Evolutionary conservation across 2,329 filamentous ascomycete species (phyloP).

Genomic region (Calonectria montana): DNA sequence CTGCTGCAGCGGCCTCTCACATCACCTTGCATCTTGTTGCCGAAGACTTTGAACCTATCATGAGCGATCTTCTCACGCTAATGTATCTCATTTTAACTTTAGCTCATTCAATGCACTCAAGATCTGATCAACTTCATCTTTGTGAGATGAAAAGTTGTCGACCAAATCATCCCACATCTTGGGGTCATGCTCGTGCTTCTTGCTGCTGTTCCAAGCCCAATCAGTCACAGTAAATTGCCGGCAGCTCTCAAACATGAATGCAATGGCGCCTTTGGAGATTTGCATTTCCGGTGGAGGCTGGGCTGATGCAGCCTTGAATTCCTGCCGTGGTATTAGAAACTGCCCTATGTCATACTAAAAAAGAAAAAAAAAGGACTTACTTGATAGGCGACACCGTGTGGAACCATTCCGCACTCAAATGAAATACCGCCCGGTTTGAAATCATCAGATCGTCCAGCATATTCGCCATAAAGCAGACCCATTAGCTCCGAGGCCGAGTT

Average conservation of each 20-base stretch:
- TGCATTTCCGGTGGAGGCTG: slow-evolving; percentile 32
- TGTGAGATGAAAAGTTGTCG: slow-evolving; percentile 37
- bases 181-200: slow-evolving; percentile 41
- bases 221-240: slow-evolving; percentile 38
- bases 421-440: slow-evolving; percentile 30
- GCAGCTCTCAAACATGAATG: slow-evolving; percentile 43
- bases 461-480: slow-evolving; percentile 58
- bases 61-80: background rate
- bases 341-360: fast-evolving
- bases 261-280: slow-evolving; percentile 37
- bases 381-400: slow-evolving; percentile 32
- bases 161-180: slow-evolving; percentile 42
- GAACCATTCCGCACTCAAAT: slow-evolving; percentile 31
- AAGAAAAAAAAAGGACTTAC: background rate
- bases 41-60: background rate
- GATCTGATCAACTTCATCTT: slow-evolving; percentile 34
- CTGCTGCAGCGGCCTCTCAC: background rate
- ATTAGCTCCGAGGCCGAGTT: slow-evolving; percentile 69
- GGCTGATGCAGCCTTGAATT: slow-evolving; percentile 38
- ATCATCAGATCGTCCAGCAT: slow-evolving; percentile 39
- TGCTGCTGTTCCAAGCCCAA: slow-evolving; percentile 39
- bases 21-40: background rate
- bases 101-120: slow-evolving; percentile 1
- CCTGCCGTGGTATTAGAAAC: slow-evolving; percentile 15
- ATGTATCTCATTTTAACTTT: background rate